Base-by-base conservation (phyloP, 2,329 filamentous ascomycete species). In the Coniochaeta prunicola region DNA sequence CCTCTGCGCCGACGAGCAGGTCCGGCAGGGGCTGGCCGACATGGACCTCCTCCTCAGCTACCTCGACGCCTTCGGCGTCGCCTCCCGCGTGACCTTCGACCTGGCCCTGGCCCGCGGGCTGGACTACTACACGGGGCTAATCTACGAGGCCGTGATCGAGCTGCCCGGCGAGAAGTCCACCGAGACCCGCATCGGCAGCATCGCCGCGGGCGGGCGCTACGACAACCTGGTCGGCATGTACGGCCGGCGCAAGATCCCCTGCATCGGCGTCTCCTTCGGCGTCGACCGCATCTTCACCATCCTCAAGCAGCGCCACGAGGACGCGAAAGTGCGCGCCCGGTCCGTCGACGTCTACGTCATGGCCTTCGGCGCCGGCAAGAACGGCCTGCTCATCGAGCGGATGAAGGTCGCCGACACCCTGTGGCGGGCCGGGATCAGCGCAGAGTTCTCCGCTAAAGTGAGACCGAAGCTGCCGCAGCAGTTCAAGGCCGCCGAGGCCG, bases 161-260 rank as follows among this genome's bases (percentile, higher is more conserved):
- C 88, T 89, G 58, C 91, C 89, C 15, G 87, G 88, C 19, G 64
- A 67, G 38, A 62, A 61, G 36, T 67, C 65, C 21, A 62, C 65
- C 34, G 65, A 67, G 57, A 63, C 65, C 4, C 63, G 65, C 30
- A 89, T 96, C 12, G 92, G 92, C 63, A 93, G 89, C 70, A 87
- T 96, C 54, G 92, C 92, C 50, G 92, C 92, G 4, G 92, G 92
- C 69, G 91, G 92, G 50, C 88, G 92, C 61, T 97, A 97, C 73
- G 93, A 97, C 74, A 88, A 94, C 70, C 82, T 97, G 4, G 93
- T 97, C 5, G 90, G 90, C 75, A 96, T 96, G 91, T 97, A 96
- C 78, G 87, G 85, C 59, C 93, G 92, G 76, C 83, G 79, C 24
- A 50, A 50, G 70, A 65, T 97, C 59, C 93, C 91, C n/a, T 93